Percentiles rank a stretch among this genome's conserved stretches.
Evolutionary conservation across 1,139 yeast genomes (phyloP).

Genomic region (Yamadazyma trypodendri): DNA sequence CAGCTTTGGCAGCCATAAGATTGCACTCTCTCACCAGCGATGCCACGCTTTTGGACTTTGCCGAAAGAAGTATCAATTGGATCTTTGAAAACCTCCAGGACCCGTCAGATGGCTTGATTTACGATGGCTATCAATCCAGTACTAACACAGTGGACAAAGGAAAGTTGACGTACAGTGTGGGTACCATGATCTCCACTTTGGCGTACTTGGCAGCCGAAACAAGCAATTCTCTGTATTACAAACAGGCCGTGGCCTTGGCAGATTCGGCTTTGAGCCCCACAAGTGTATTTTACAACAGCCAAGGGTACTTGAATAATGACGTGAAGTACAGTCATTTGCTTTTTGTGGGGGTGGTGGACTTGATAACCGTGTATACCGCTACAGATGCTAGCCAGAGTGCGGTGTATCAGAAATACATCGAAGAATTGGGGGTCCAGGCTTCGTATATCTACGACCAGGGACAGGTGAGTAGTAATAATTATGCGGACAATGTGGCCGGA

Average conservation of each 20-base stretch:
- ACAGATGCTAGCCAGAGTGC: conserved; percentile 7
- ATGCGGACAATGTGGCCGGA: conserved; percentile 10
- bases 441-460: conserved; percentile 19
- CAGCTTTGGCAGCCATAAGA: conserved; percentile 32
- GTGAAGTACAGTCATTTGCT: conserved; percentile 14
- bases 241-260: conserved; percentile 13
- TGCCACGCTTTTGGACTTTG: conserved; percentile 21
- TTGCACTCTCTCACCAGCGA: conserved; percentile 22
- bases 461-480: conserved; percentile 20
- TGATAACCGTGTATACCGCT: conserved; percentile 13
- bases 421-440: conserved; percentile 24
- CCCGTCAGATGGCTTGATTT: conserved; percentile 25
- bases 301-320: conserved; percentile 27
- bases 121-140: conserved; percentile 27
- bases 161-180: conserved; percentile 36
- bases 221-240: conserved; percentile 12
- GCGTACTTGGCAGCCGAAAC: conserved; percentile 18
- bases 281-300: conserved; percentile 23
- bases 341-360: conserved; percentile 27
- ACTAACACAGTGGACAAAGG: conserved; percentile 27
- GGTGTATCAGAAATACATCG: conserved; percentile 11
- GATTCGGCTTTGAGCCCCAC: conserved; percentile 16
- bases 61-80: conserved; percentile 24
- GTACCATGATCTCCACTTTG: conserved; percentile 26
- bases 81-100: conserved; percentile 29